Evolutionary conservation across 176 grass and related monocot genomes (phyloP), one percentile per base, ranked within the genome.

Genomic region (Musa acuminata): DNA sequence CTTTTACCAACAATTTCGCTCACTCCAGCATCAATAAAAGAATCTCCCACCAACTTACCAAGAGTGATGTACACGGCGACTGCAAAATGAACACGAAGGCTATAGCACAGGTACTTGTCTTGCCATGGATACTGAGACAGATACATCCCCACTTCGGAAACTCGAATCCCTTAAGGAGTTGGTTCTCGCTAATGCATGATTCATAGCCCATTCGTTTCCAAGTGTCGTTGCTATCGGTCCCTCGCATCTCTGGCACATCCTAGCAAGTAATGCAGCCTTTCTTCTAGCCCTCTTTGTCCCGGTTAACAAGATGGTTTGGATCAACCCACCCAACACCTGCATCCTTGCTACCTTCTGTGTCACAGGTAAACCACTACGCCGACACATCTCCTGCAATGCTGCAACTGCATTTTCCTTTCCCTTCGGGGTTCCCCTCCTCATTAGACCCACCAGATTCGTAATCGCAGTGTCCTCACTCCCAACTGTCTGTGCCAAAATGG

Each of bases 371-470:
- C 90, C 94, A 62, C 88, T 80, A 17, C 88, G 79, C 7, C 87
- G 84, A 67, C 90, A 98, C 70, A 98, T 85, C 84, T 98, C 94
- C 16, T 93, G 92, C 19, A 98, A 83, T 66, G 94, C 94, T 16
- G 94, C 89, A 25, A 98, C 90, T 48, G 94, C 94, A 58, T 98
- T 93, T 78, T 98, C 94, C 77, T 98, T 98, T 25, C 82, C 88
- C 81, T 98, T 98, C n/a, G 90, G 86, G 13, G 71, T 98, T 80
- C 94, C 94, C 72, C 87, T 85, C 72, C 88, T 83, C 90, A 98
- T 89, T 52, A 98, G 82, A 23, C 82, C 84, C 21, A 93, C 74
- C 7, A 98, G 83, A 82, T 88, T 85, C 17, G 77, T 80, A 63
- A 98, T 78, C 76, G 85, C 79, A 22, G 75, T 77, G 72, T 98